phyloP scores from a whole-genome alignment of 441 rosid species.

The Corymbia citriodora region DNA sequence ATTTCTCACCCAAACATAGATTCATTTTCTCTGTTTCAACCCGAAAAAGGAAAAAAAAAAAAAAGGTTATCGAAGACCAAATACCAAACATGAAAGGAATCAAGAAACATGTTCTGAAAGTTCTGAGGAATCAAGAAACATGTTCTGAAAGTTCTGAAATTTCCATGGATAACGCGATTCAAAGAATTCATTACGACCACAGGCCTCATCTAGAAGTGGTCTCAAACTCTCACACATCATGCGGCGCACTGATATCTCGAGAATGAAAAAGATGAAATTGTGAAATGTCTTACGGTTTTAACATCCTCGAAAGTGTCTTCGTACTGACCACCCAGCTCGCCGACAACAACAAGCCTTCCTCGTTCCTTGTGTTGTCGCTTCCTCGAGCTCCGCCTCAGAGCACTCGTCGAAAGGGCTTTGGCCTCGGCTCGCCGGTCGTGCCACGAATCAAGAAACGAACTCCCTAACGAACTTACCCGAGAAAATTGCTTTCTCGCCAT shows the following conservation, averaged over 20 bases:
- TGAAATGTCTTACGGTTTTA: not conserved
- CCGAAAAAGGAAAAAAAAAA: not conserved
- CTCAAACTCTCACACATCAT: not conserved
- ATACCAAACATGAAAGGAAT: not conserved
- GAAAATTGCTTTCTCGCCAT: not conserved
- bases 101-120: not conserved
- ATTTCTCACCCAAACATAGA: not conserved
- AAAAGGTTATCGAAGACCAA: not conserved
- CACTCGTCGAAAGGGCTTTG: not conserved
- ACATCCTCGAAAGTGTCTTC: conserved; percentile 3
- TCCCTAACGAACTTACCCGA: not conserved
- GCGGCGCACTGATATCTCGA: not conserved
- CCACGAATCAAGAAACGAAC: not conserved
- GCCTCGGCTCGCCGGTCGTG: not conserved
- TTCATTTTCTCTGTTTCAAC: not conserved
- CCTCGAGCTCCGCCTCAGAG: not conserved
- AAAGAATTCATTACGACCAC: not conserved
- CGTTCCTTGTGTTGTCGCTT: not conserved
- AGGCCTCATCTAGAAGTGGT: not conserved
- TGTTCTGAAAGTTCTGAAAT: not conserved
- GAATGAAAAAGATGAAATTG: not conserved
- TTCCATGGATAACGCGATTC: not conserved
- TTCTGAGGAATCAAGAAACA: not conserved
- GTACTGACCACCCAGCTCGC: conserved; percentile 5
- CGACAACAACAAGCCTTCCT: not conserved